phyloP scores from a whole-genome alignment of 352 stramenopile genomes.

The Globisporangium ultimum region DNA sequence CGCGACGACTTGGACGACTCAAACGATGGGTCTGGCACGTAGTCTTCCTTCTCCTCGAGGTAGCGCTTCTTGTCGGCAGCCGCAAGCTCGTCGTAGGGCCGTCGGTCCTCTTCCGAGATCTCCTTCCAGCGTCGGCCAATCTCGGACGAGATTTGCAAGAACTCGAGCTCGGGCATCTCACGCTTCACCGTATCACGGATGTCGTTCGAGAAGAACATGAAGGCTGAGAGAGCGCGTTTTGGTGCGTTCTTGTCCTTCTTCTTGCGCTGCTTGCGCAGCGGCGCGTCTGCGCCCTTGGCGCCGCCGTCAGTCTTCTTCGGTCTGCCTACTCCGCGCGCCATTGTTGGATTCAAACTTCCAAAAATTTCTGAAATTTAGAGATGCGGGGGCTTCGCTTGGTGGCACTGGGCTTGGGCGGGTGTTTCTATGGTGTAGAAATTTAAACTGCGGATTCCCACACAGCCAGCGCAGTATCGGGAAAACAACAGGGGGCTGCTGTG shows the following conservation, averaged over 20 bases:
- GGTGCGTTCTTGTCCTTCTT: conserved; percentile 93
- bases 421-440: conserved; percentile 54
- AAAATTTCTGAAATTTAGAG: conserved; percentile 30
- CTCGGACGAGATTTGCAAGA: conserved; percentile 85
- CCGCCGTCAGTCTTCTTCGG: conserved; percentile 53
- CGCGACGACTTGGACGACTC: conserved; percentile 55
- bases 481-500: conserved; percentile 12
- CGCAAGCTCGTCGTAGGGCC: conserved; percentile 82
- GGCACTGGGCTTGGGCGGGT: neutral
- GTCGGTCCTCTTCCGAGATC: conserved; percentile 59
- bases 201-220: conserved; percentile 91
- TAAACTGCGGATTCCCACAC: conserved; percentile 47
- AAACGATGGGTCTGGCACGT: conserved; percentile 83
- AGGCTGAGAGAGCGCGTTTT: conserved; percentile 87
- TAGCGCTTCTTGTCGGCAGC: conserved; percentile 86
- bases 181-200: conserved; percentile 88
- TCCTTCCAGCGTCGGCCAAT: conserved; percentile 84
- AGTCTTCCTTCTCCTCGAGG: conserved; percentile 86
- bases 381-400: conserved; percentile 5
- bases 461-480: conserved; percentile 18
- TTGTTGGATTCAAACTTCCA: conserved; percentile 23
- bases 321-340: conserved; percentile 62
- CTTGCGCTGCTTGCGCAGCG: conserved; percentile 74
- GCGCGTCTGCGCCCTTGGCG: conserved; percentile 34
- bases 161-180: conserved; percentile 83